Base-by-base conservation (phyloP, 495 filamentous ascomycete species). In the Penicillium turbatum region DNA sequence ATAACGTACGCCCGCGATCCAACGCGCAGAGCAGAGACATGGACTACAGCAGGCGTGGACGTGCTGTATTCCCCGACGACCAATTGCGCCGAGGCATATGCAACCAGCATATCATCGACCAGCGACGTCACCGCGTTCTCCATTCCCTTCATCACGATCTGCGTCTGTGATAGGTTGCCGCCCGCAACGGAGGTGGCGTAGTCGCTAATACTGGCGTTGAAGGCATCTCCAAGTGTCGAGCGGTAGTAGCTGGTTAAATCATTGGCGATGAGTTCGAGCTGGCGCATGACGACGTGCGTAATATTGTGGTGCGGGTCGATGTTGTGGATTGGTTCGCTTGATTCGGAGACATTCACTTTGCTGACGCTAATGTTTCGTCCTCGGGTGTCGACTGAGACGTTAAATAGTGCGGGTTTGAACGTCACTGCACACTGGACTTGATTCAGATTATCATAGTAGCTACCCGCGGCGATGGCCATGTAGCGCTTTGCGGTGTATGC, bases 51-150 rank as follows among this genome's bases (percentile, higher is more conserved):
- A 7, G 34, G 39, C 26, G 41, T 46, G 13, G 39, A 9, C 12
- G 30, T 50, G 5, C 34, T 64, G 11, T 56, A 32, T 17, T 56
- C 29, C 9, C 46, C 57, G 12, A 73, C 58, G 49, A 71, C 63
- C 41, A 73, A 44, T 36, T 73, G 69, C 1, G 69, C 71, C 6
- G 48, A 57, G 8, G 63, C 56, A 39, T 66, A 71, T 0, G 53
- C 62, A 13, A 63, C 51, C 3, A 73, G 55, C 32, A 64, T 69
- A 27, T 72, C 65, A 47, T 75, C 72, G 5, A 64, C 39, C 46
- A 71, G 60, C 0, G 69, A 64, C 0, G 43, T 55, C 15, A 73
- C 27, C 2, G 64, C 59, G 16, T 73, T 66, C n/a, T 54, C 56
- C 6, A 75, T 40, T 26, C 65, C 71, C 5, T 49, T 57, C 32